These are phyloP conservation scores for Phalaenopsis aphrodite DNA, from an alignment of 106 monocot species.

Conservation along the genomic window DNA sequence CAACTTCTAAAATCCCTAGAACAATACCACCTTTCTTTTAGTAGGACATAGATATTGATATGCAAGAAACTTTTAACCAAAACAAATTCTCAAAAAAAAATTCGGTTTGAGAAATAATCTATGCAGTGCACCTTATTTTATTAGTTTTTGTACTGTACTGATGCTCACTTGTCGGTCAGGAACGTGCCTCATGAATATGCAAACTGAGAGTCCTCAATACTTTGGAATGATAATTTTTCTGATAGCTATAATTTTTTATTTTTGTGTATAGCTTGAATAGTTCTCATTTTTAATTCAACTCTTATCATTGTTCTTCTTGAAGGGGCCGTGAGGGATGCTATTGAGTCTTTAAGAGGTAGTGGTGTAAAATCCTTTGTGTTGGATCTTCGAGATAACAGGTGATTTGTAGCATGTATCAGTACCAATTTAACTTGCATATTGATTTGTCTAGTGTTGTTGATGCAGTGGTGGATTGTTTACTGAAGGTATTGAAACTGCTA, in stretches of 20 bases:
- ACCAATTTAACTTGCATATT: constrained; percentile 2
- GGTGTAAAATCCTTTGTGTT: constrained; percentile 86
- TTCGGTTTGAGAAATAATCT: no score
- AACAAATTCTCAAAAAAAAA: no score
- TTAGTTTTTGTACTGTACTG: no score
- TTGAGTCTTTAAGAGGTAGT: constrained; percentile 63
- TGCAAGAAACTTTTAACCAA: no score
- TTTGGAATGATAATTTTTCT: no score
- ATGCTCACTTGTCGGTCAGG: no score
- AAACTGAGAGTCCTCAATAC: no score
- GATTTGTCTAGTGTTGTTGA: constrained; percentile 9
- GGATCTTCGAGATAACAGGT: constrained; percentile 97
- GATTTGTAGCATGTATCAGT: not conserved
- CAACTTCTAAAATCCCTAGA: no score
- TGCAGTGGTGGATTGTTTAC: constrained; percentile 98
- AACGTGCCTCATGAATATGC: no score
- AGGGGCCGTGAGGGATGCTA: constrained; percentile 90
- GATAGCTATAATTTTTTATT: not conserved
- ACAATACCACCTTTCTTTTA: no score
- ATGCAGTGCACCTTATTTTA: no score
- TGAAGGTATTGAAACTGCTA: constrained; percentile 96
- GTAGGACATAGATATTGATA: no score
- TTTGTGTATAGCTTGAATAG: not conserved
- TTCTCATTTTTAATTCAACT: not conserved
- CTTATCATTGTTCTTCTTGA: constrained; percentile 2